Percentiles rank a stretch among this genome's conserved stretches.
Conservation (phyloP, 2,329 filamentous ascomycete species). For the Aspergillus tamarii region DNA sequence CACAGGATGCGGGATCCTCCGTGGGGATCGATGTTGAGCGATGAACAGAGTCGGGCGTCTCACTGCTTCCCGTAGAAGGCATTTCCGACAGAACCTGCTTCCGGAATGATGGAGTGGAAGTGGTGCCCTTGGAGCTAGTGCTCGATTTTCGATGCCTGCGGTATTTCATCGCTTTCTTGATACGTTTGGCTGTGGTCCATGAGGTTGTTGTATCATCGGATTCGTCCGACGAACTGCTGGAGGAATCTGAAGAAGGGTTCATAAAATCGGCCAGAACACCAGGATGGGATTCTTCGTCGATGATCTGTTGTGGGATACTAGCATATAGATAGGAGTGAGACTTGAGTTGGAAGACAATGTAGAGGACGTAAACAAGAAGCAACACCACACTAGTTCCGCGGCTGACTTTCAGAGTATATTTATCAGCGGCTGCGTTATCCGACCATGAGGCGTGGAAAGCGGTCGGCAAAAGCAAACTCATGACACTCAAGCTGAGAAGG, state of each 20-base stretch:
- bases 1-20: slow-evolving; percentile 25
- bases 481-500: slow-evolving; percentile 85
- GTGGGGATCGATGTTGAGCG: slow-evolving; percentile 27
- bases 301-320: slow-evolving; percentile 87
- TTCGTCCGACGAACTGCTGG: slow-evolving; percentile 60
- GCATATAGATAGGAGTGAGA: slow-evolving; percentile 91
- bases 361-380: slow-evolving; percentile 78
- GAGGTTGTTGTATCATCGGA: slow-evolving; percentile 70
- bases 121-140: slow-evolving; percentile 62
- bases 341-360: slow-evolving; percentile 87
- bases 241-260: slow-evolving; percentile 57
- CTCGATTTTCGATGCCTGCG: slow-evolving; percentile 78
- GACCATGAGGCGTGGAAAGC: slow-evolving; percentile 89
- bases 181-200: slow-evolving; percentile 72
- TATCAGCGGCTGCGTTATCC: slow-evolving; percentile 64
- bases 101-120: slow-evolving; percentile 25
- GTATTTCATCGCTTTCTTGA: slow-evolving; percentile 74
- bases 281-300: slow-evolving; percentile 87
- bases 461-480: slow-evolving; percentile 85
- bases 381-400: slow-evolving; percentile 87
- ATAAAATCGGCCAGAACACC: slow-evolving; percentile 82
- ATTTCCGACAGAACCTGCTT: slow-evolving; percentile 26
- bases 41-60: slow-evolving; percentile 25
- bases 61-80: slow-evolving; percentile 16
- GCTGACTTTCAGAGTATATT: slow-evolving; percentile 77